Percentiles rank a stretch among this genome's conserved stretches.
Evolutionary conservation across 2,329 filamentous ascomycete species (phyloP).

Genomic region (Ustilaginoidea virens): DNA sequence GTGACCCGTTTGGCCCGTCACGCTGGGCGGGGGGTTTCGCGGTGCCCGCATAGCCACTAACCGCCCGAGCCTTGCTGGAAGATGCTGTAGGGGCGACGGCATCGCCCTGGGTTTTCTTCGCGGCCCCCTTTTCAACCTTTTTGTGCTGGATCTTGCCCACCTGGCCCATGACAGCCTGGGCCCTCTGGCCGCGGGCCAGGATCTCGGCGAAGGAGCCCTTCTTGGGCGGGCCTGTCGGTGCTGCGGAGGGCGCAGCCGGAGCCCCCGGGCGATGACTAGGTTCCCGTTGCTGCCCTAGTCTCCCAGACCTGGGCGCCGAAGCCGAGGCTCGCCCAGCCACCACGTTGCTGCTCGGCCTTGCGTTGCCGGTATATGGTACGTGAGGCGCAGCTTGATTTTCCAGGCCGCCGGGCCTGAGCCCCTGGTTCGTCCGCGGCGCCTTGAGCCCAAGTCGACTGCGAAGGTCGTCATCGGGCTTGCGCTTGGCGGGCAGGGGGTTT

Average conservation of each 20-base stretch:
- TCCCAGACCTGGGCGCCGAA: constrained; percentile 10
- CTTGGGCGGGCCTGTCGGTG: constrained; percentile 38
- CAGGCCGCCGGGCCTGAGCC: too few species aligned
- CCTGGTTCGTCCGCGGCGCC: constrained; percentile 18
- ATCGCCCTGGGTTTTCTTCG: constrained; percentile 34
- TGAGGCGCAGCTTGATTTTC: constrained; percentile 1
- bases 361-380: constrained; percentile 3
- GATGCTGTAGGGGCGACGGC: constrained; percentile 9
- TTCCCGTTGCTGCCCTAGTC: constrained; percentile 6
- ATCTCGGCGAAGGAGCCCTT: constrained; percentile 64
- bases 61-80: constrained; percentile 6
- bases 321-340: too few species aligned
- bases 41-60: constrained; percentile 16
- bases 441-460: constrained; percentile 23
- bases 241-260: constrained; percentile 16
- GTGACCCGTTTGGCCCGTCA: constrained; percentile 7
- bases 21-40: constrained; percentile 14
- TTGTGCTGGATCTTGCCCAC: constrained; percentile 64
- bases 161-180: constrained; percentile 42
- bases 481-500: constrained; percentile 25
- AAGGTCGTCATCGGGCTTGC: constrained; percentile 40
- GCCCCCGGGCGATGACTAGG: constrained; percentile 6
- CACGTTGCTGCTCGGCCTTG: constrained; percentile 7
- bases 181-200: constrained; percentile 54
- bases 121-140: constrained; percentile 46